These are phyloP conservation scores for Plantago major DNA, from an alignment of 257 asterid species.

Conservation along the genomic window DNA sequence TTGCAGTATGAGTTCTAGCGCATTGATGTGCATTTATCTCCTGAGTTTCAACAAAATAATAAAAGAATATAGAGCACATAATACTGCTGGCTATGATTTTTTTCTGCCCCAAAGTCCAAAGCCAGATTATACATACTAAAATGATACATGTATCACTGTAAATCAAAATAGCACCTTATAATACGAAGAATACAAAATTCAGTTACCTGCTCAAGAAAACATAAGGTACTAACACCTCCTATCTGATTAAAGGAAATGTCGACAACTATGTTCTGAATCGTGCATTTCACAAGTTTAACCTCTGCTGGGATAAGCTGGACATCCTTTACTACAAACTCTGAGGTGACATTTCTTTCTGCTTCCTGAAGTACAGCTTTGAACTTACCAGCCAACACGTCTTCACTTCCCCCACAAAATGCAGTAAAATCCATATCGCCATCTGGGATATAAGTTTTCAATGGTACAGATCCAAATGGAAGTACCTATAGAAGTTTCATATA, in stretches of 20 bases:
- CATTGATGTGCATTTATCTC: too few species aligned
- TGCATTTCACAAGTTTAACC: constrained; percentile 69
- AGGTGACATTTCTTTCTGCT: background rate
- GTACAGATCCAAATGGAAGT: constrained; percentile 71
- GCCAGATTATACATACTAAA: too few species aligned
- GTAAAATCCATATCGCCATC: constrained; percentile 78
- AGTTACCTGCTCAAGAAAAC: constrained; percentile 79
- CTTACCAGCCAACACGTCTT: constrained; percentile 1
- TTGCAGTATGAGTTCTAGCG: too few species aligned
- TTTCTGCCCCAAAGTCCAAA: too few species aligned
- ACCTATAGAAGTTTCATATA: constrained; percentile 29
- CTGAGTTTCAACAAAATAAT: background rate
- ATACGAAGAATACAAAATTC: constrained; percentile 2
- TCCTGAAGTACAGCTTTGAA: background rate
- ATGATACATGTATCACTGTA: too few species aligned
- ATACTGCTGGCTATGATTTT: too few species aligned
- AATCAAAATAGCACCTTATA: background rate
- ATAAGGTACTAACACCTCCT: constrained; percentile 65
- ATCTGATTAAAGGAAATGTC: constrained; percentile 69
- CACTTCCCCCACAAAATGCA: constrained; percentile 35
- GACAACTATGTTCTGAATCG: constrained; percentile 54
- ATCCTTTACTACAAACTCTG: constrained; percentile 1
- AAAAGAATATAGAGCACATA: background rate
- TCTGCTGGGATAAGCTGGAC: constrained; percentile 9
- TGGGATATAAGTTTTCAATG: constrained; percentile 71